These are phyloP conservation scores for Penicillium nordicum DNA, from an alignment of 2,329 filamentous ascomycete species.

Conservation along the genomic window DNA sequence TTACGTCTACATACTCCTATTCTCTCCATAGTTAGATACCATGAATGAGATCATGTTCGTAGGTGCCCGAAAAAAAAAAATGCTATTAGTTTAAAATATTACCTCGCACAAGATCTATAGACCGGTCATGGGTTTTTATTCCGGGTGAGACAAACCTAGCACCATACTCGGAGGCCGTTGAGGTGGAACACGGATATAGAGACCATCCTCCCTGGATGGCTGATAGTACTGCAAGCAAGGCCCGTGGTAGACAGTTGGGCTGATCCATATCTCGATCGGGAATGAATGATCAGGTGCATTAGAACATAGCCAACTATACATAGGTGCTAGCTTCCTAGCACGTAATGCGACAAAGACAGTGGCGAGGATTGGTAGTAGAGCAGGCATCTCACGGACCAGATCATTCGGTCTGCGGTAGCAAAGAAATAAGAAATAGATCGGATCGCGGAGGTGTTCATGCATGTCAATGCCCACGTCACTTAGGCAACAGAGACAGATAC, in stretches of 20 bases:
- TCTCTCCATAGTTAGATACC: background rate
- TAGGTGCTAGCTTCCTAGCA: background rate
- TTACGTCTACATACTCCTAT: too few species aligned
- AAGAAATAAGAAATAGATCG: background rate
- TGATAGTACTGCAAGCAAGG: background rate
- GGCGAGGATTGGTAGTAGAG: background rate
- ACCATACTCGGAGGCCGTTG: conserved; percentile 16
- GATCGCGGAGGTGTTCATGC: background rate
- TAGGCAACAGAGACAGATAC: background rate
- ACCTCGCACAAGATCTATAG: background rate
- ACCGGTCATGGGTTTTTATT: background rate
- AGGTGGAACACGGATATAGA: conserved; percentile 16
- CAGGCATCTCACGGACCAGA: background rate
- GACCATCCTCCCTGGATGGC: background rate
- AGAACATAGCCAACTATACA: background rate
- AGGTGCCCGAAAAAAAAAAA: background rate
- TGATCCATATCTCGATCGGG: background rate
- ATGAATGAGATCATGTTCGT: background rate
- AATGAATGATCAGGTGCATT: background rate
- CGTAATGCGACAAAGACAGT: background rate
- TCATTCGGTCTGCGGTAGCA: background rate
- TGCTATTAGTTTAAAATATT: background rate
- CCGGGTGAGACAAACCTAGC: background rate
- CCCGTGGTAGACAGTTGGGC: too few species aligned
- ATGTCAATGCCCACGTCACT: background rate